These are phyloP conservation scores for Colletotrichum gloeosporioides DNA, from an alignment of 2,329 filamentous ascomycete genomes.

Conservation along the genomic window DNA sequence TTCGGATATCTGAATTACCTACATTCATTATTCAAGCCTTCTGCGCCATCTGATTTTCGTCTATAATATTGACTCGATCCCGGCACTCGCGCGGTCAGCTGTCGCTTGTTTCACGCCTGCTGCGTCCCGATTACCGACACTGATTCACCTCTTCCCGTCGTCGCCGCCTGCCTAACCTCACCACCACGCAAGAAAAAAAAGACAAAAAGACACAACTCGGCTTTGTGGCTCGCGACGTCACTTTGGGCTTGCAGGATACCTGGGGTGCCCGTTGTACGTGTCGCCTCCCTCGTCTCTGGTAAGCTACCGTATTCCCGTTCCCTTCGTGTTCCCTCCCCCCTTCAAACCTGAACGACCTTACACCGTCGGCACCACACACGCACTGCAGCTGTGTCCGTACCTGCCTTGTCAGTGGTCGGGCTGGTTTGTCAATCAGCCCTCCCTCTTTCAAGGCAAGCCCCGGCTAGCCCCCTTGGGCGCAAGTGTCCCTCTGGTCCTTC, in stretches of 20 bases:
- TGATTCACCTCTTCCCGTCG: neutral
- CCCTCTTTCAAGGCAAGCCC: constrained; percentile 15
- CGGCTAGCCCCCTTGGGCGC: constrained; percentile 7
- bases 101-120: neutral
- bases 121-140: neutral
- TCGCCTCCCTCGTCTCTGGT: neutral
- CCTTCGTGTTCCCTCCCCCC: neutral
- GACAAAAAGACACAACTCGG: neutral
- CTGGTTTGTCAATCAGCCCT: constrained; percentile 15
- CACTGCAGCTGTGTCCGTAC: neutral
- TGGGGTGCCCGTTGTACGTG: constrained; percentile 5
- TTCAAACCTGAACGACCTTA: neutral
- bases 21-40: neutral
- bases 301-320: neutral
- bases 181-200: neutral
- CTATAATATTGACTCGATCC: neutral
- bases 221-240: neutral
- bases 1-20: neutral
- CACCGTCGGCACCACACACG: neutral
- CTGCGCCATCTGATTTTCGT: neutral
- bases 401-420: constrained; percentile 3
- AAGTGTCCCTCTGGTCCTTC: constrained; percentile 20
- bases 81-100: neutral
- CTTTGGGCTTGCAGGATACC: neutral
- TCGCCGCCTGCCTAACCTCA: neutral